phyloP scores from a whole-genome alignment of 2,329 filamentous ascomycete genomes.

The Daldinia sp. region DNA sequence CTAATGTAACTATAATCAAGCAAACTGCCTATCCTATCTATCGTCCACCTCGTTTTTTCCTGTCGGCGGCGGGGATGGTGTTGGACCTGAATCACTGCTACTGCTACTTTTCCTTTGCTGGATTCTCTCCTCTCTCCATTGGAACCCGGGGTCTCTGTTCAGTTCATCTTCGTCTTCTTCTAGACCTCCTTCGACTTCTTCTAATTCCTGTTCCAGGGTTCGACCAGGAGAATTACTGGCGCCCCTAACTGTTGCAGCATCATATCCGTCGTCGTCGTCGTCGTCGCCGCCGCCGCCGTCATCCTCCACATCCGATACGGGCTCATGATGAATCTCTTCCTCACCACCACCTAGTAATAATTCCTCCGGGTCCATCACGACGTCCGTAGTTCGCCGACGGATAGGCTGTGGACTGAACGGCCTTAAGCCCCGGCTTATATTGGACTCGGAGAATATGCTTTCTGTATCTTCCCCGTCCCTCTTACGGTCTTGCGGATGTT shows the following conservation, averaged over 20 bases:
- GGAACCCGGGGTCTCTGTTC: slow-evolving; percentile 32
- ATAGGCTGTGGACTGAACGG: slow-evolving; percentile 68
- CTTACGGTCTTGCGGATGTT: slow-evolving; percentile 36
- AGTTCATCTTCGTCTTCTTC: slow-evolving; percentile 18
- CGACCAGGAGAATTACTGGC: slow-evolving; percentile 14
- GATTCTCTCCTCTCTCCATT: slow-evolving; percentile 41
- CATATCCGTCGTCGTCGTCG: slow-evolving; percentile 37
- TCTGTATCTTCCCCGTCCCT: slow-evolving; percentile 52
- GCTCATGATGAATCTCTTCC: not conserved
- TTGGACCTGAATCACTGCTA: not conserved
- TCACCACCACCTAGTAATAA: slow-evolving; percentile 38
- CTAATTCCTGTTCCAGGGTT: not conserved
- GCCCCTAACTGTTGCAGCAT: slow-evolving; percentile 26
- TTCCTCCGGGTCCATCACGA: slow-evolving; percentile 48
- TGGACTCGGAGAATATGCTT: slow-evolving; percentile 64
- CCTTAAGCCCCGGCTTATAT: slow-evolving; percentile 61
- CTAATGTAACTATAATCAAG: slow-evolving; percentile 1
- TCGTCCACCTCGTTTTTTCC: slow-evolving; percentile 5
- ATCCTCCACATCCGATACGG: slow-evolving; percentile 1
- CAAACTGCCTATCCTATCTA: slow-evolving; percentile 5
- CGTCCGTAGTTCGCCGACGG: slow-evolving; percentile 43
- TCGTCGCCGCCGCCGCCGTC: slow-evolving; percentile 33
- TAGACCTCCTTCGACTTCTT: slow-evolving; percentile 2
- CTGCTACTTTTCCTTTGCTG: slow-evolving; percentile 21
- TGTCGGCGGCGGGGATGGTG: slow-evolving; percentile 6